Evolutionary conservation across 352 stramenopile genomes (phyloP).

Genomic region (Phytopythium sindhum): DNA sequence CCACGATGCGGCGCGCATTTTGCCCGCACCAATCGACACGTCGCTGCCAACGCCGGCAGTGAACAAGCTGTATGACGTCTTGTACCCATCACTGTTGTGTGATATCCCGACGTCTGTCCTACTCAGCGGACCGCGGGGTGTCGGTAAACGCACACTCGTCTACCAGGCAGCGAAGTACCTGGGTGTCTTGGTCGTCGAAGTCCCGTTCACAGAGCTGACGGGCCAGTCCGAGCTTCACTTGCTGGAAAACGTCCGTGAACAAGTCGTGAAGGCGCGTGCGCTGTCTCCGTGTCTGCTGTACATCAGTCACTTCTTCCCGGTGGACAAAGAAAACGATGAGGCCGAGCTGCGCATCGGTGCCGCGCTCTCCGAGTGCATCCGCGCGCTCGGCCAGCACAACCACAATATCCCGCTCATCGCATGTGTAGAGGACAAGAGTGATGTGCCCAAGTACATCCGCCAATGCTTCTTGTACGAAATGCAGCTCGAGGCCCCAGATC

Average conservation of each 20-base stretch:
- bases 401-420: conserved; percentile 69
- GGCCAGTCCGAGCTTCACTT: conserved; percentile 67
- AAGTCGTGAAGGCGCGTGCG: conserved; percentile 63
- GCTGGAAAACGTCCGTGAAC: conserved; percentile 67
- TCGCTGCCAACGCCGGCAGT: conserved; percentile 31
- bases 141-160: conserved; percentile 72
- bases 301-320: conserved; percentile 71
- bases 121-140: conserved; percentile 56
- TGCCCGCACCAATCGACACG: conserved; percentile 15
- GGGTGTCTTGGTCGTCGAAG: conserved; percentile 65
- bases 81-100: conserved; percentile 66
- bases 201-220: conserved; percentile 76
- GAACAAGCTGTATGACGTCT: conserved; percentile 54
- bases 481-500: conserved; percentile 57
- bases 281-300: conserved; percentile 77
- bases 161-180: conserved; percentile 65
- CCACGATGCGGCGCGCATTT: conserved; percentile 5
- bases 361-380: conserved; percentile 64
- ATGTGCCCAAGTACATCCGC: conserved; percentile 78
- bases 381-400: conserved; percentile 40
- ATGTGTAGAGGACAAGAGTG: conserved; percentile 70
- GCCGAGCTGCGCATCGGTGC: conserved; percentile 57
- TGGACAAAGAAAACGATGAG: conserved; percentile 80
- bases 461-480: conserved; percentile 83
- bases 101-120: conserved; percentile 71